Evolutionary conservation across 192 early-diverging fungal genomes (phyloP), one percentile per base, ranked within the genome.

Genomic region (Umbelopsis sp.): DNA sequence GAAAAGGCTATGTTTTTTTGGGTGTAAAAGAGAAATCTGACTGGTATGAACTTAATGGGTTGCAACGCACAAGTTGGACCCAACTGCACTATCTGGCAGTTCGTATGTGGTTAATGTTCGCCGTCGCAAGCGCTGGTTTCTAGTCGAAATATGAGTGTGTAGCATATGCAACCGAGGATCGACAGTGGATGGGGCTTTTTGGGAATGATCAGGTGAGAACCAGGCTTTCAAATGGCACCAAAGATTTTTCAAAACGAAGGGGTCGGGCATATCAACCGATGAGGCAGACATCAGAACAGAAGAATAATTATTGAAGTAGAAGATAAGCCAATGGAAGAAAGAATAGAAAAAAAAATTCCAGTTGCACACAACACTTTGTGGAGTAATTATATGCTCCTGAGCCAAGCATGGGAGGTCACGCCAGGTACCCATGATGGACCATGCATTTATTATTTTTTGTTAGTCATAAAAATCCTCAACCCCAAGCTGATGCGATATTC

Each of bases 121-220:
- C 55, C 55, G 21, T 13, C 55, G 55, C 55, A 35, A 15, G 2
- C 55, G 27, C 18, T 61, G 55, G 30, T n/a, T 61, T n/a, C 33
- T 61, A 11, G 55, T 25, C 6, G 16, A 18, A 13, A 16, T 61
- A 35, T 61, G 55, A 5, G 55, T 61, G 15, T 61, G 55, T 11
- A 61, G 27, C 55, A 61, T 61, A 18, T 61, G 55, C 4, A 61
- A 33, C 2, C 55, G 55, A 16, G 55, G 55, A 61, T 61, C 55
- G 55, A 61, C 55, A 22, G 55, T 61, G 10, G 5, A 15, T 35
- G 30, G 13, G 25, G 27, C 27, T 35, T 61, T 22, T 33, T 33
- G 55, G 18, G 55, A 25, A 30, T 30, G 53, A 13, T 58, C 53
- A n/a, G 55, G 30, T 8, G 18, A 22, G 16, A 61, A 61, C 55